These are phyloP conservation scores for Diaporthe vaccinii DNA, from an alignment of 2,329 filamentous ascomycete genomes.

Conservation along the genomic window DNA sequence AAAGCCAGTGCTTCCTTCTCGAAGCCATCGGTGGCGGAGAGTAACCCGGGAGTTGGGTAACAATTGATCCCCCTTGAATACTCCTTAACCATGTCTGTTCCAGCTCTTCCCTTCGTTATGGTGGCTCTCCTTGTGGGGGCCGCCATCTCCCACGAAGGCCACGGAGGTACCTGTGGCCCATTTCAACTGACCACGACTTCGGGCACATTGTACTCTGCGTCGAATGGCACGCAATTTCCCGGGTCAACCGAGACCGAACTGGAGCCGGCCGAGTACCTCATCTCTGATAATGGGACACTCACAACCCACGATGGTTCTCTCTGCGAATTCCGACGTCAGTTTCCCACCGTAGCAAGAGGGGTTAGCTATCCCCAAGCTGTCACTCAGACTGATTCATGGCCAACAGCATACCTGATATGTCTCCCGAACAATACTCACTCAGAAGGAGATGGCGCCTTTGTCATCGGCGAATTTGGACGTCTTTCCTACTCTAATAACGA, in stretches of 20 bases:
- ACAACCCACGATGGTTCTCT: neutral
- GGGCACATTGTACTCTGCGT: neutral
- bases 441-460: neutral
- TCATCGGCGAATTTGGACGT: neutral
- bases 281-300: neutral
- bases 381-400: neutral
- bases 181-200: constrained; percentile 1
- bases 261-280: neutral
- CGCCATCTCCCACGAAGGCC: neutral
- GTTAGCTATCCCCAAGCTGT: too few species aligned
- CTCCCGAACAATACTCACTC: constrained; percentile 1
- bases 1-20: neutral
- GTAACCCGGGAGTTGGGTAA: too few species aligned
- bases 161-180: neutral
- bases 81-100: neutral
- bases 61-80: neutral
- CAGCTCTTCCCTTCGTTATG: neutral
- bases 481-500: neutral
- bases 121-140: neutral
- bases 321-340: constrained; percentile 12
- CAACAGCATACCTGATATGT: neutral
- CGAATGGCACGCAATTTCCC: neutral
- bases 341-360: neutral
- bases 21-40: neutral
- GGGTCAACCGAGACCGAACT: neutral